Evolutionary conservation across 441 rosid genomes (phyloP).

Genomic region (Omphalea diandra): DNA sequence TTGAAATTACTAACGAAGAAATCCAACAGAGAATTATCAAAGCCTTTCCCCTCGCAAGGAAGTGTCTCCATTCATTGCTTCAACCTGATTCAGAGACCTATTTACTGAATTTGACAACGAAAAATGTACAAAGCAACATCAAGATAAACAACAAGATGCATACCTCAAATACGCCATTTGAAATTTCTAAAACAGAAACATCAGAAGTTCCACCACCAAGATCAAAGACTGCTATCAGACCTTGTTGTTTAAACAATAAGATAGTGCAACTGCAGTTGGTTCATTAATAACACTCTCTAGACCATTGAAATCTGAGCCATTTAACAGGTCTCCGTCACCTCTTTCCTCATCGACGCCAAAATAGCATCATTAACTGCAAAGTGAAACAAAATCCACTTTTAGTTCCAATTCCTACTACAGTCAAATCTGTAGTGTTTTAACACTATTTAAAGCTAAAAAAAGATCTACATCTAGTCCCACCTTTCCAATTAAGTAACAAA

Average conservation of each 20-base stretch:
- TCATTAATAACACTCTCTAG: slow-evolving; percentile 89
- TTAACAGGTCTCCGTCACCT: too few relatives aligned
- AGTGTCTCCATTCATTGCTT: slow-evolving; percentile 97
- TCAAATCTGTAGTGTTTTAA: too few relatives aligned
- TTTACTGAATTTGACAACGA: background rate
- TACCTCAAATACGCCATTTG: slow-evolving; percentile 96
- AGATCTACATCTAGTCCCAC: too few relatives aligned
- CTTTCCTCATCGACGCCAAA: slow-evolving; percentile 84
- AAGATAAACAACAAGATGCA: background rate
- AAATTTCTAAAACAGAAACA: slow-evolving; percentile 80
- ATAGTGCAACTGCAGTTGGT: slow-evolving; percentile 95
- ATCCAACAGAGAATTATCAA: slow-evolving; percentile 80
- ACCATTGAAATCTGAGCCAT: too few relatives aligned
- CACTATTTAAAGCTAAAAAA: too few relatives aligned
- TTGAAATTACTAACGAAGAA: slow-evolving; percentile 77
- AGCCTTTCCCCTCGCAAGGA: slow-evolving; percentile 98
- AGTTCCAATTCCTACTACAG: too few relatives aligned
- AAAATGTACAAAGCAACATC: background rate
- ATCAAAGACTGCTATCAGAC: slow-evolving; percentile 86
- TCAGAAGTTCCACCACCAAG: slow-evolving; percentile 97
- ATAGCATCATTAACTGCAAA: too few relatives aligned
- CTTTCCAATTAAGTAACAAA: too few relatives aligned
- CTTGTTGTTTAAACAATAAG: slow-evolving; percentile 90
- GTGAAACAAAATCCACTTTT: too few relatives aligned
- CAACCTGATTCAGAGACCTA: slow-evolving; percentile 48